These are phyloP conservation scores for Thraustotheca clavata DNA, from an alignment of 352 stramenopile genomes.

Conservation along the genomic window DNA sequence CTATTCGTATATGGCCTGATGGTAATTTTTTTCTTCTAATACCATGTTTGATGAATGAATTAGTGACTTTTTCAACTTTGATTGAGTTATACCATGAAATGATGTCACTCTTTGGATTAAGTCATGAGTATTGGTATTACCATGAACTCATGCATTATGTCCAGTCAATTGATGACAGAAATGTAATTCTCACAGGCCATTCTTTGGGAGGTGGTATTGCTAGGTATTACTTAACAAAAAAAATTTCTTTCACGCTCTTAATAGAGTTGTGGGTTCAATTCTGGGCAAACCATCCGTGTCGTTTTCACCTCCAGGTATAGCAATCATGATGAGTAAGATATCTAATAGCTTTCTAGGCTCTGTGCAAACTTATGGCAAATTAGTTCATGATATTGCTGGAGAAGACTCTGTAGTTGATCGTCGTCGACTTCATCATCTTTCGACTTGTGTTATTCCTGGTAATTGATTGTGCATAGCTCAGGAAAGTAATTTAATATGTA, in stretches of 20 bases:
- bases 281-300: conserved; percentile 69
- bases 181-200: conserved; percentile 82
- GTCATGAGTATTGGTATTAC: conserved; percentile 84
- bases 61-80: conserved; percentile 74
- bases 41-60: conserved; percentile 23
- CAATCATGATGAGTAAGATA: not conserved
- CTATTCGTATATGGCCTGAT: conserved; percentile 87
- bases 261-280: conserved; percentile 62
- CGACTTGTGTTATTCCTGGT: conserved; percentile 25
- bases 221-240: conserved; percentile 19
- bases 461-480: not conserved
- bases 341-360: conserved; percentile 28
- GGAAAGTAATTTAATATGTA: not conserved
- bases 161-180: conserved; percentile 60
- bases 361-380: conserved; percentile 85
- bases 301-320: conserved; percentile 63
- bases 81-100: conserved; percentile 84
- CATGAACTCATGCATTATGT: conserved; percentile 79
- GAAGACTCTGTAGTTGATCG: conserved; percentile 62
- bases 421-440: conserved; percentile 66
- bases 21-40: conserved; percentile 20
- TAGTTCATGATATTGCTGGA: conserved; percentile 73
- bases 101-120: conserved; percentile 78
- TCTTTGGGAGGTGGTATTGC: conserved; percentile 84
- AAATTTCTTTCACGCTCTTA: not conserved